Base-by-base conservation (phyloP, 1,284 basidiomycete species). In the Apiotrichum mycotoxinovorans region DNA sequence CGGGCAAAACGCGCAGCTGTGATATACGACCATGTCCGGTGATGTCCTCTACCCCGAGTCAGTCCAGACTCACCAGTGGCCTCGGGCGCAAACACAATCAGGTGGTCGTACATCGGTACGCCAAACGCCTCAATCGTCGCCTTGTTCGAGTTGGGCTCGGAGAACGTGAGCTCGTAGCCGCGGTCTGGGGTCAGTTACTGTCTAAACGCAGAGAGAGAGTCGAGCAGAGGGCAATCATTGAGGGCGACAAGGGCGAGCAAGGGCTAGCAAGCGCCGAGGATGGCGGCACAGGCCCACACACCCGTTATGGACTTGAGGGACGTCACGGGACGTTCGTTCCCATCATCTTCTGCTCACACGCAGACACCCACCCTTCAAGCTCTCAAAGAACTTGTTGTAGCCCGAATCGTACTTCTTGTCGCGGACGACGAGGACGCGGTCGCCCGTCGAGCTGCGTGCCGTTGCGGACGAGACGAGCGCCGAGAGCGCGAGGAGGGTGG, bases 91-190 rank as follows among this genome's bases (percentile, higher is more conserved):
- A 94, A 87, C 60, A 95, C 73, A 62, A 95, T 83, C 74, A 95
- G 82, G 73, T 95, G 91, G 51, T 87, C 83, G 76, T 89, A 94
- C 56, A 83, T 79, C 47, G 87, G 83, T 43, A 86, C 81, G 64
- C 86, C 90, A 73, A 86, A 85, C 68, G 86, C 80, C 35, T 85
- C 80, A 49, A 94, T 77, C 22, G 81, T 74, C 12, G 88, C 87
- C 45, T 78, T 77, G 45, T 83, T 81, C 49, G 86, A 86, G 71
- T 86, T 88, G 14, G 91, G 87, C 15, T 82, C 80, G 52, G 90
- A 85, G 80, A 92, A 92, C 0, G 88, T 91, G 49, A 96, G 79
- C 53, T 89, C 80, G 74, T 87, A 91, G 12, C 89, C 89, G 61
- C 84, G 81, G 52, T 83, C 88, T 91, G 67, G 37, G 26, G 42